Evolutionary conservation across 2,329 filamentous ascomycete species (phyloP), one percentile per base, ranked within the genome.

Genomic region (Penicillium aurantiogriseum): DNA sequence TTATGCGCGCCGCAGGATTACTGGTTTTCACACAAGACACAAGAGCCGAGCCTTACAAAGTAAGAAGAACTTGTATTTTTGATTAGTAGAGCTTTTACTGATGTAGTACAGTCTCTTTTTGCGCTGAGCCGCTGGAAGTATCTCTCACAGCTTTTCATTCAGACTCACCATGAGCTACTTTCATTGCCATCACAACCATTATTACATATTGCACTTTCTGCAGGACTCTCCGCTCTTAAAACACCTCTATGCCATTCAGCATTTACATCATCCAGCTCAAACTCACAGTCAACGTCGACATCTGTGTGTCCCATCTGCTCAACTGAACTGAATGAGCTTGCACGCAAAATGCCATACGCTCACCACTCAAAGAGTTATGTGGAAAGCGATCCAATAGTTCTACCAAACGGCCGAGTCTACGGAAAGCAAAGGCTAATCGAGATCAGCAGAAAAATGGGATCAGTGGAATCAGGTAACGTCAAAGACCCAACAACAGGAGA

Each of bases 281-380:
- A 79, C 54, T 78, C 77, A 21, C 76, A 79, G 46, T 79, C 77
- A 29, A 83, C 88, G 1, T 86, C 86, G 2, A 88, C 89, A 8
- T 88, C 86, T 48, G 86, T 97, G 42, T 99, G 94, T 68, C 94
- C 94, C 3, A 97, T 99, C 70, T 99, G 94, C 79, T 94, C 89
- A 47, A 94, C 89, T 0, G 94, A 99, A 76, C 84, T 99, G 55
- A 97, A 97, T 73, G 90, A 92, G 68, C 83, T 99, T 35, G 93
- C 94, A 2, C 83, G 88, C 51, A 88, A 88, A 66, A 90, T 99
- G 44, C 94, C 94, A 0, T 97, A 97, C 68, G 94, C 94, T 3
- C 90, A 96, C 69, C 94, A 99, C 74, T 92, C 89, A 31, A 95
- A 95, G 80, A 96, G 91, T 71, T 90, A 91, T 60, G 91, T 97